phyloP scores from a whole-genome alignment of 768 basidiomycete species.

The Cyclocybe cylindracea region DNA sequence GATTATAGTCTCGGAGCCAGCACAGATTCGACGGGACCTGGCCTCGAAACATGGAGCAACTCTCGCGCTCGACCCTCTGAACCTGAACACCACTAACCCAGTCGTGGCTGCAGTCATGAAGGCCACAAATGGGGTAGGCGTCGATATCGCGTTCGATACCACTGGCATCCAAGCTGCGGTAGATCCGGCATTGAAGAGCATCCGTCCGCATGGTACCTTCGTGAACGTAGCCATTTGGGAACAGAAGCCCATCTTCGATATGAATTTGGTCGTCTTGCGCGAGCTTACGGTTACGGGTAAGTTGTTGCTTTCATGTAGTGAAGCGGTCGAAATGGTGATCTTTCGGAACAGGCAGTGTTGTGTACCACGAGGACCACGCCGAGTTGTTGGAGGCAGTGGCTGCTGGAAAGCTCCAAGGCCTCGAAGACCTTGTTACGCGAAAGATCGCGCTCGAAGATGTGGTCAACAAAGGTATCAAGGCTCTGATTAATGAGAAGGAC shows the following conservation, averaged over 20 bases:
- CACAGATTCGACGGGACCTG: slow-evolving; percentile 34
- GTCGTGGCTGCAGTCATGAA: slow-evolving; percentile 24
- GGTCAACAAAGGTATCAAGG: slow-evolving; percentile 41
- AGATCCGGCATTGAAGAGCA: slow-evolving; percentile 32
- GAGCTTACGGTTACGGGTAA: slow-evolving; percentile 41
- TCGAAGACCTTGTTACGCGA: slow-evolving; percentile 44
- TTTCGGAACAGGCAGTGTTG: slow-evolving; percentile 28
- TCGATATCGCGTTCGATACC: slow-evolving; percentile 49
- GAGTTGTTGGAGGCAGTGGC: slow-evolving; percentile 40
- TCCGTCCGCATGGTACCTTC: slow-evolving; percentile 40
- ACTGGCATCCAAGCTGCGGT: slow-evolving; percentile 42
- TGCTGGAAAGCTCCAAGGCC: slow-evolving; percentile 35
- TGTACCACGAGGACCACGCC: slow-evolving; percentile 38
- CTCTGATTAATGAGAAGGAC: slow-evolving; percentile 40
- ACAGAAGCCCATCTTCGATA: slow-evolving; percentile 30
- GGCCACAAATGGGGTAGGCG: slow-evolving; percentile 29
- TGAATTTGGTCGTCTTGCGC: slow-evolving; percentile 34
- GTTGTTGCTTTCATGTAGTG: slow-evolving; percentile 1
- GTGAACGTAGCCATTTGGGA: slow-evolving; percentile 48
- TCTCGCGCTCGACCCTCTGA: slow-evolving; percentile 34
- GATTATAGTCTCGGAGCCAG: slow-evolving; percentile 44
- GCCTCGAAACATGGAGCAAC: slow-evolving; percentile 39
- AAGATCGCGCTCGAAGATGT: slow-evolving; percentile 42
- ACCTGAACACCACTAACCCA: not conserved
- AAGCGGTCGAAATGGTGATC: not conserved